Evolutionary conservation across 192 early-diverging fungal species (phyloP), one percentile per base, ranked within the genome.

Genomic region (Coemansia sp.): DNA sequence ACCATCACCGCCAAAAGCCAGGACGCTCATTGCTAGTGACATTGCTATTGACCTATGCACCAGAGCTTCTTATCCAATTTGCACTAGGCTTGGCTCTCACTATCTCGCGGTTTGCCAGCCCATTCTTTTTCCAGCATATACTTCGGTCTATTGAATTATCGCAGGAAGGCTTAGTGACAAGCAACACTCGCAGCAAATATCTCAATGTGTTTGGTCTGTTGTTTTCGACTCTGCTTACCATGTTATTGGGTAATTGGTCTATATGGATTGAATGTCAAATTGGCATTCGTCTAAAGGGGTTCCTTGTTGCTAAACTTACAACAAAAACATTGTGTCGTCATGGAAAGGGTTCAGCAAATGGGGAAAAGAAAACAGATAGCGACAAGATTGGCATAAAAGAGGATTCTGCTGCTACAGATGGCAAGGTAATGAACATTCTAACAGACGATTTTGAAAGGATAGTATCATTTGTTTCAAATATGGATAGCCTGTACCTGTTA

Each of bases 401-500:
- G 12, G 65, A 69, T 21, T 58, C 59, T 15, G 77, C 66, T 14
- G 64, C 69, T 24, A 64, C 78, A 20, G 75, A 85, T 20, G 90
- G 90, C n/a, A 89, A 85, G 38, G 85, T 92, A n/a, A 84, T 90
- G 66, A 92, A 92, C 60, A 62, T 92, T 45, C 87, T 91, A 67
- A 83, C 88, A 2, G 84, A 86, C 1, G 92, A 94, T 72, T 83
- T 89, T 2, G 74, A 82, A 21, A n/a, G n/a, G n/a, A n/a, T n/a
- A n/a, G n/a, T n/a, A n/a, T n/a, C n/a, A n/a, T n/a, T n/a, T n/a
- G n/a, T n/a, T n/a, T n/a, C 88, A 87, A 20, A 77, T 93, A 12
- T 72, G 83, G 8, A 87, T 86, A 45, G n/a, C n/a, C n/a, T n/a
- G n/a, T n/a, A n/a, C n/a, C n/a, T 83, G 85, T 6, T 62, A 74